Base-by-base conservation (phyloP, 495 filamentous ascomycete species). In the Podospora pseudopauciseta region DNA sequence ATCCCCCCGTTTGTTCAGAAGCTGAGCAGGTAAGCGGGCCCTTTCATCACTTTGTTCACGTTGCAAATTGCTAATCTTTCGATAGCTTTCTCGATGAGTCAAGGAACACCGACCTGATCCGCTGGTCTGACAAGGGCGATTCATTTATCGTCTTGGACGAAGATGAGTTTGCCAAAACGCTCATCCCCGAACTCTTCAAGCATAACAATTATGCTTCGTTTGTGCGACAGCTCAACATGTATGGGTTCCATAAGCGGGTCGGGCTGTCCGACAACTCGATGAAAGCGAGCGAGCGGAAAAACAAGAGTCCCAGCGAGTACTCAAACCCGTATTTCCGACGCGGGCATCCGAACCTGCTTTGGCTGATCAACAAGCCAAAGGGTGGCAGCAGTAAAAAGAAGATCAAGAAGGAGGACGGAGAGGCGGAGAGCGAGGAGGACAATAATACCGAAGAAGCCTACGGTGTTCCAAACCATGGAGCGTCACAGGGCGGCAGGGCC, bases 201-300 rank as follows among this genome's bases (percentile, higher is more conserved):
- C 96, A 98, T 79, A 98, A 97, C 78, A 99, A 98, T 78, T 99
- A 98, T 77, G 94, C 95, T 6, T 98, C 96, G 1, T 99, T 99
- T 73, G 95, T 99, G 28, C 91, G 95, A 11, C 95, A 99, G 75
- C 85, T 99, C 69, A 99, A 99, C 75, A 98, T 99, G 95, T 99
- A 99, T 77, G 95, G 95, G 7, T 99, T 99, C 75, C 95, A 99
- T 78, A 99, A 99, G 82, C 92, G 94, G 64, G 96, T 99, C 11
- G 95, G 95, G 2, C 86, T 99, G 27, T 95, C 93, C 6, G 95
- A 98, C 77, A 97, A 97, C 76, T 97, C 94, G 0, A 95, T 98
- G 90, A 92, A 93, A 69, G 93, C 96, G 30, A 97, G 93, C 77
- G 94, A 98, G 78, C 88, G 92, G 65, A 96, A 97, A 75, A 94